Percentiles rank a stretch among this genome's conserved stretches.
Conservation (phyloP, 345 rosid genomes). For the Zanthoxylum bungeanum region DNA sequence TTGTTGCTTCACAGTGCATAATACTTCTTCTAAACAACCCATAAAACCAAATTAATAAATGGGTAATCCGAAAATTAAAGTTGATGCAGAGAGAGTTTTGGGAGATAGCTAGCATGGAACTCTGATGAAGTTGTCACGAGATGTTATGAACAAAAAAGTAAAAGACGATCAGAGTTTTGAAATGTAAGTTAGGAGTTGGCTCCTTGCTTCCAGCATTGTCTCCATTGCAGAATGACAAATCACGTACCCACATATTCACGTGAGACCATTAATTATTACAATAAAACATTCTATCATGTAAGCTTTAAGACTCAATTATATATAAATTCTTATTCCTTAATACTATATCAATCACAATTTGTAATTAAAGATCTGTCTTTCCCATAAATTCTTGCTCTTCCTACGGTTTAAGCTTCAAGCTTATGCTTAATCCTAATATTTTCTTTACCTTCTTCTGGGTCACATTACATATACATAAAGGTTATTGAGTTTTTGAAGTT, state of each 20-base stretch:
- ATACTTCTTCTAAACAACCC: too few relatives aligned
- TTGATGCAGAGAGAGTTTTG: slow-evolving; percentile 8
- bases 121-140: slow-evolving; percentile 39
- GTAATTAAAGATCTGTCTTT: too few relatives aligned
- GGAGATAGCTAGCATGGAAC: slow-evolving; percentile 3
- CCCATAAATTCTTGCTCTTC: slow-evolving; percentile 5
- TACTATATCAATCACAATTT: too few relatives aligned
- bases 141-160: background rate
- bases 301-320: too few relatives aligned
- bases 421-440: background rate
- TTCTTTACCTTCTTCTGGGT: background rate
- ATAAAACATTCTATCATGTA: too few relatives aligned
- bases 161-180: background rate
- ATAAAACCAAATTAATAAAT: background rate
- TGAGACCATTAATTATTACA: slow-evolving; percentile 56
- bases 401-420: background rate
- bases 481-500: background rate
- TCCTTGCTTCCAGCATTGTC: slow-evolving; percentile 40
- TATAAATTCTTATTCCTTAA: too few relatives aligned
- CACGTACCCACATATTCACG: slow-evolving; percentile 64
- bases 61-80: background rate
- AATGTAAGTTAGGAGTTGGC: slow-evolving; percentile 24
- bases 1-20: too few relatives aligned
- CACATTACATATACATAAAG: background rate
- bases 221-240: slow-evolving; percentile 46